Evolutionary conservation across 176 grass and related monocot species (phyloP).

Genomic region (Rhynchospora breviuscula): DNA sequence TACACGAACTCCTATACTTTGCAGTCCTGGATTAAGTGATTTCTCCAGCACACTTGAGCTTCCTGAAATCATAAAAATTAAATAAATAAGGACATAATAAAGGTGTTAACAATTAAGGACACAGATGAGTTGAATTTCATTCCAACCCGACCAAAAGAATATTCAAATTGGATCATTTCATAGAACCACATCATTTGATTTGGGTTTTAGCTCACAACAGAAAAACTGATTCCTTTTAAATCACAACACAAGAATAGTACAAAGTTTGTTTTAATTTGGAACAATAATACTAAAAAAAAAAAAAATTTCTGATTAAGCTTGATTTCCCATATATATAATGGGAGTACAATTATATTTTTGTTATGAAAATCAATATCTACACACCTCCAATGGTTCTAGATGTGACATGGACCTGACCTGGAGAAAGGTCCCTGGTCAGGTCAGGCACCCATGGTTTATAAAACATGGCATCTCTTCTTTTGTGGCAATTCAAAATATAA

Average conservation of each 20-base stretch:
- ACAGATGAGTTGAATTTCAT: background rate
- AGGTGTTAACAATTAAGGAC: background rate
- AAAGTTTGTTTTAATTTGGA: background rate
- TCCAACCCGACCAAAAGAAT: background rate
- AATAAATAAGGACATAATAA: background rate
- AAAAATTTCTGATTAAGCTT: background rate
- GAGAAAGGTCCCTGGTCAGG: background rate
- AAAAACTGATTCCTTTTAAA: no score
- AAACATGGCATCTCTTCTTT: background rate
- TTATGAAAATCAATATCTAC: background rate
- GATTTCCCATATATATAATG: background rate
- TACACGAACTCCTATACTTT: constrained; percentile 76
- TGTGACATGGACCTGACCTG: background rate
- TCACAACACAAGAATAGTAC: background rate
- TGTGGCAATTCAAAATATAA: background rate
- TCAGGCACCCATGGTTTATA: background rate
- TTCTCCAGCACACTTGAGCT: constrained; percentile 54
- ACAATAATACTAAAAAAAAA: background rate
- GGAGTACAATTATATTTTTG: background rate
- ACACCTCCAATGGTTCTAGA: background rate
- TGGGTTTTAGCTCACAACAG: background rate
- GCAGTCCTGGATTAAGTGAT: constrained; percentile 81
- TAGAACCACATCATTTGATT: background rate
- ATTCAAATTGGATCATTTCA: background rate
- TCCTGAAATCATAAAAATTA: constrained; percentile 17